A percentile compares a stretch with the other conserved stretches of the same genome.
These are phyloP conservation scores for Multifurca ochricompacta DNA, from an alignment of 768 basidiomycete genomes.

Conservation along the genomic window DNA sequence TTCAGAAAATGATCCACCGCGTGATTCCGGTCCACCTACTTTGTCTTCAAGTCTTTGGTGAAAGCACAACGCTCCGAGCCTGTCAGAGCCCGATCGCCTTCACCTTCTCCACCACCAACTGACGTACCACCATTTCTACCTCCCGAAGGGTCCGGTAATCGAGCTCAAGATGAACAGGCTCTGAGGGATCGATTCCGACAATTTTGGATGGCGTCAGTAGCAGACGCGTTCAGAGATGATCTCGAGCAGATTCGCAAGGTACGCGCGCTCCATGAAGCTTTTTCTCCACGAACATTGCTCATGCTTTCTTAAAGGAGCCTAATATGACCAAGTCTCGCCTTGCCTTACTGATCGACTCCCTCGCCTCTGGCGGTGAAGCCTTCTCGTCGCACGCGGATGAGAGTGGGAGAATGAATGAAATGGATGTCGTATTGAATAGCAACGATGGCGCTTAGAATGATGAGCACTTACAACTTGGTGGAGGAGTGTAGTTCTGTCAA, in stretches of 20 bases:
- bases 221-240: constrained; percentile 77
- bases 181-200: constrained; percentile 66
- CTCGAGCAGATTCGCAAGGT: constrained; percentile 81
- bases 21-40: not conserved
- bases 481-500: not conserved
- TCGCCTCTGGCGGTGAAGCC: constrained; percentile 71
- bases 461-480: not conserved
- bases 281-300: constrained; percentile 23
- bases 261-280: constrained; percentile 21
- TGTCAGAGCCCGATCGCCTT: constrained; percentile 23
- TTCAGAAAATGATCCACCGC: constrained; percentile 7
- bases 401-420: constrained; percentile 46
- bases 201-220: constrained; percentile 83
- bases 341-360: constrained; percentile 70
- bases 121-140: constrained; percentile 54
- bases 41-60: not conserved
- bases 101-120: constrained; percentile 28
- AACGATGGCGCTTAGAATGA: not conserved
- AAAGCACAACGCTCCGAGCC: constrained; percentile 4
- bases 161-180: constrained; percentile 38
- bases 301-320: constrained; percentile 40
- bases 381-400: constrained; percentile 36
- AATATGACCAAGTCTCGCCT: constrained; percentile 62
- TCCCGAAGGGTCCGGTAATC: constrained; percentile 24
- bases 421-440: constrained; percentile 59